Base-by-base conservation (phyloP, 2,329 filamentous ascomycete species). In the Akanthomyces uredinophilus region DNA sequence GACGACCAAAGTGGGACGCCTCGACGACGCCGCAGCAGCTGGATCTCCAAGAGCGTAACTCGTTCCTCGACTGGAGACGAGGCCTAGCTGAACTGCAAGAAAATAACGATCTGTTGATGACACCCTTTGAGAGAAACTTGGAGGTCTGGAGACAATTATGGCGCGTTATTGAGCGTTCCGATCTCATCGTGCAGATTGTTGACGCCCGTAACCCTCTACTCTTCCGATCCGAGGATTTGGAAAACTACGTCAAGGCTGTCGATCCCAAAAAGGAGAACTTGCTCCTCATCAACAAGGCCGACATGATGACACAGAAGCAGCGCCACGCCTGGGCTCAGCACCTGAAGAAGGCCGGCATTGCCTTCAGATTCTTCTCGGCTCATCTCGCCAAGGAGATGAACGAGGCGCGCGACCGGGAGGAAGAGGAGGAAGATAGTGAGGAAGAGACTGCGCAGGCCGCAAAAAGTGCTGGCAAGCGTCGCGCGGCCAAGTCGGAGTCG, bases 101-200 rank as follows among this genome's bases (percentile, higher is more conserved):
- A 78, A 92, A 90, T 70, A 88, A 97, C 63, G 95, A 99, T 73
- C 77, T 99, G 61, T 83, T 99, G 60, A 93, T 99, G 91, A 99
- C 95, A 0, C 95, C 95, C 0, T 99, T 99, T 71, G 95, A 99
- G 81, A 86, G 95, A 64, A 99, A 99, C 73, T 72, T 99, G 65
- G 96, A 99, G 72, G 95, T 99, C 32, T 99, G 95, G 95, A 87
- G 95, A 72, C 95, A 99, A 76, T 73, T 99, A 69, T 99, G 95
- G 95, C 87, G 95, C 78, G 95, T 99, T 63, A 97, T 99, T 70
- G 95, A 99, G 80, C 84, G 95, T 64, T 97, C 92, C 18, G 95
- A 99, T 74, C 79, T 99, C 46, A 86, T 99, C 4, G 95, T 99
- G 41, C 95, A 99, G 79, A 99, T 99, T 79, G 95, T 99, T 60